Evolutionary conservation across 2,329 filamentous ascomycete genomes (phyloP).

Genomic region (Ascochyta koolunga): DNA sequence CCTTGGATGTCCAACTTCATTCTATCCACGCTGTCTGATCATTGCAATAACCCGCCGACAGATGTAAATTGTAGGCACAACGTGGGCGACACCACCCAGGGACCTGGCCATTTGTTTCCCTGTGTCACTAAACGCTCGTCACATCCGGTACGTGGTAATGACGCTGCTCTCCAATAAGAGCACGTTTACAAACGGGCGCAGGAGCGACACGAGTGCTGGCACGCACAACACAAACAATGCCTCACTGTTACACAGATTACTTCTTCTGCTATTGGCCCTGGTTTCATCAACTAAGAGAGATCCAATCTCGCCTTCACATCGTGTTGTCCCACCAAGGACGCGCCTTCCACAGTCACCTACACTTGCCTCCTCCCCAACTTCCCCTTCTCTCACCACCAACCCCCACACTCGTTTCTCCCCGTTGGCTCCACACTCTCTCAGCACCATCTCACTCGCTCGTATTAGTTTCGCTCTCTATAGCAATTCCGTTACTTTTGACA

Average conservation of each 20-base stretch:
- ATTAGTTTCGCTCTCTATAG: neutral
- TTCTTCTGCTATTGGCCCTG: conserved; percentile 13
- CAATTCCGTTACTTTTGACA: neutral
- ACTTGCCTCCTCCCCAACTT: conserved; percentile 9
- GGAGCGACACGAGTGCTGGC: conserved; percentile 8
- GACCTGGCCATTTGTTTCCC: neutral
- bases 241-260: conserved; percentile 13
- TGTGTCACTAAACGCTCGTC: neutral
- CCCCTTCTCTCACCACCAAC: neutral
- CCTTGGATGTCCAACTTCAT: neutral
- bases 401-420: conserved; percentile 13
- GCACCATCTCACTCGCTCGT: neutral
- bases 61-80: neutral
- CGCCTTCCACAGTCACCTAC: conserved; percentile 6
- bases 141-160: conserved; percentile 1
- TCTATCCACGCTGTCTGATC: too few relatives aligned
- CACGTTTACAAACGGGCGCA: conserved; percentile 6
- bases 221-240: conserved; percentile 17
- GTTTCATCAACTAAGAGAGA: neutral
- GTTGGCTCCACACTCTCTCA: conserved; percentile 12
- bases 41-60: too few relatives aligned
- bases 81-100: neutral
- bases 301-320: conserved; percentile 7
- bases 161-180: conserved; percentile 3
- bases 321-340: conserved; percentile 1